These are phyloP conservation scores for Phytopythium montanum DNA, from an alignment of 352 stramenopile genomes.

Conservation along the genomic window DNA sequence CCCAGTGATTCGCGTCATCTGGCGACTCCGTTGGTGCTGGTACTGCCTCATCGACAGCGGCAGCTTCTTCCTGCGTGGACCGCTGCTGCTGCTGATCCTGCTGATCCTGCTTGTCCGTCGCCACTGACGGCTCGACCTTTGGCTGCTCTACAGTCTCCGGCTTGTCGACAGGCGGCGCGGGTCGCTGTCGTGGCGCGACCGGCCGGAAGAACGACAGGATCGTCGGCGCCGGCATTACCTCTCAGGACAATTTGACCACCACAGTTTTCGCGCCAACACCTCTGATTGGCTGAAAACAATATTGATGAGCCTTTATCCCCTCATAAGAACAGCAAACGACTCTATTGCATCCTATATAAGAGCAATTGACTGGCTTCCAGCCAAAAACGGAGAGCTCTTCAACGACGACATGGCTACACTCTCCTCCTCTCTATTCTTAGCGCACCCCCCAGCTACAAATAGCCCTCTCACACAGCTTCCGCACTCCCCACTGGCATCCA, in stretches of 20 bases:
- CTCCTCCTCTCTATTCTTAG: not conserved
- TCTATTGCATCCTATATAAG: not conserved
- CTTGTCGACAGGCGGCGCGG: not conserved
- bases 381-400: not conserved
- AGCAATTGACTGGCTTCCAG: not conserved
- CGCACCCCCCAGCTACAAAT: not conserved
- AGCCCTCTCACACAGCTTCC: not conserved
- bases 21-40: too few relatives aligned
- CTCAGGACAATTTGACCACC: not conserved
- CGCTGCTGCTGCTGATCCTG: not conserved
- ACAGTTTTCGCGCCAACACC: not conserved
- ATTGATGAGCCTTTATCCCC: not conserved
- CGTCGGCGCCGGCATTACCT: slow-evolving; percentile 3
- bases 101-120: not conserved
- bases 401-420: slow-evolving; percentile 1
- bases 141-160: too few relatives aligned
- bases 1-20: too few relatives aligned
- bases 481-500: not conserved
- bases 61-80: not conserved
- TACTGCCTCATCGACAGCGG: too few relatives aligned
- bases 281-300: not conserved
- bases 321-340: not conserved
- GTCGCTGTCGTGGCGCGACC: not conserved
- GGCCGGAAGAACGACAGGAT: slow-evolving; percentile 8
- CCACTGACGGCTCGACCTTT: not conserved